Conservation (phyloP, 768 basidiomycete species). For the Tremella fuciformis region DNA sequence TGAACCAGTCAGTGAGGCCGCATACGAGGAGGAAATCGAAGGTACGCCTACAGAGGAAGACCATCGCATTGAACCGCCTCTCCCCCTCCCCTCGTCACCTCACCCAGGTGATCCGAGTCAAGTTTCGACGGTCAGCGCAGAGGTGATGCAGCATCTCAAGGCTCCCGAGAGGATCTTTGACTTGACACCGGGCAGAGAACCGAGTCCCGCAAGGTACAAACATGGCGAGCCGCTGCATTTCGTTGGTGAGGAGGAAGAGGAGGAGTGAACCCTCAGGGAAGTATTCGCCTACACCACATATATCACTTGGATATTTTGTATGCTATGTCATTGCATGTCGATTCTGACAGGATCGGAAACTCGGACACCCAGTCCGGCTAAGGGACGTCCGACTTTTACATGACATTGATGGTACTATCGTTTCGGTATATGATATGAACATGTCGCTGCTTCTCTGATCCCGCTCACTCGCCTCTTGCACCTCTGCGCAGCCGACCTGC, state of each 20-base stretch:
- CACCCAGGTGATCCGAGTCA: background rate
- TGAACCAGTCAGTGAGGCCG: constrained; percentile 1
- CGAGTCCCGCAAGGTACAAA: constrained; percentile 46
- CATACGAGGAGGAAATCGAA: constrained; percentile 1
- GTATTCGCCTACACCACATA: no score
- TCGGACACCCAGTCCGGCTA: no score
- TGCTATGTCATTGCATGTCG: no score
- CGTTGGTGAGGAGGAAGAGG: constrained; percentile 12
- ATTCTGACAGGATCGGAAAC: no score
- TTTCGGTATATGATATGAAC: no score
- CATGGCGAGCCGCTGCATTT: constrained; percentile 49
- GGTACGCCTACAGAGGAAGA: background rate
- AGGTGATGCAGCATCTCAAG: constrained; percentile 13
- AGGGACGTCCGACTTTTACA: no score
- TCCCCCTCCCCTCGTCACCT: background rate
- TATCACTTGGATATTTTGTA: no score
- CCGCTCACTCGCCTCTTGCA: background rate
- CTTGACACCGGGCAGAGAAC: constrained; percentile 48
- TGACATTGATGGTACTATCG: no score
- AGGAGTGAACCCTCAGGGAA: no score
- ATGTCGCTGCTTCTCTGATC: background rate
- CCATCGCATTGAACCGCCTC: background rate
- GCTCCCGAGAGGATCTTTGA: constrained; percentile 43
- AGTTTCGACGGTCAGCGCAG: constrained; percentile 1
- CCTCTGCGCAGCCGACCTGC: background rate